These are phyloP conservation scores for Coemansia sp. DNA, from an alignment of 192 early-diverging fungal species.

Conservation along the genomic window DNA sequence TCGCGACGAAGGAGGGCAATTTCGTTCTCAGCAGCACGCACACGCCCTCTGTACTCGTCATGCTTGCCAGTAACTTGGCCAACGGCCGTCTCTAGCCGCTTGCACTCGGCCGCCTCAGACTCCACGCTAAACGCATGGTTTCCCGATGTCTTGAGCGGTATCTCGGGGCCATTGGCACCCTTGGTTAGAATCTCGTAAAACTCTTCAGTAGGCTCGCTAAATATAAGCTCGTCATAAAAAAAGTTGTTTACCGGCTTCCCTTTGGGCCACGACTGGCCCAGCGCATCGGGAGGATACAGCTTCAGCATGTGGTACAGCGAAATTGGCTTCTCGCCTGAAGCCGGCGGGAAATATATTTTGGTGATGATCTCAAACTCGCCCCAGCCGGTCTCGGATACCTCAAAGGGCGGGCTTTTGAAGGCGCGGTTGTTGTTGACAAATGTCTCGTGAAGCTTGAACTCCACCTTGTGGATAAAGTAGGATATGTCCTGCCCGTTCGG, in stretches of 20 bases:
- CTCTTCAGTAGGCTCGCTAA: conserved; percentile 80
- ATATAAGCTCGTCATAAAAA: conserved; percentile 59
- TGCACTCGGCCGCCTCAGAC: conserved; percentile 69
- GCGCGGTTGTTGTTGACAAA: conserved; percentile 64
- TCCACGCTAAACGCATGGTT: conserved; percentile 53
- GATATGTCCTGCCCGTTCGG: conserved; percentile 84
- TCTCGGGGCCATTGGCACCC: conserved; percentile 50
- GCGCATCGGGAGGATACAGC: conserved; percentile 69
- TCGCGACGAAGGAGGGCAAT: conserved; percentile 51
- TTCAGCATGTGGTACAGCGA: conserved; percentile 86
- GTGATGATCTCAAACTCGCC: conserved; percentile 98
- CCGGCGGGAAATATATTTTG: conserved; percentile 80
- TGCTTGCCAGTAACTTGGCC: conserved; percentile 59
- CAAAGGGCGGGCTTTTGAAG: conserved; percentile 79
- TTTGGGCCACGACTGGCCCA: conserved; percentile 46
- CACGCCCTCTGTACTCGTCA: conserved; percentile 52
- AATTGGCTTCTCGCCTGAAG: conserved; percentile 74
- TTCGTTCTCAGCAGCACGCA: conserved; percentile 51
- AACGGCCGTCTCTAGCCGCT: conserved; percentile 59
- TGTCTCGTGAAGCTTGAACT: conserved; percentile 94
- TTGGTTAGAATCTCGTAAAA: conserved; percentile 62
- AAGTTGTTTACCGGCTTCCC: conserved; percentile 53
- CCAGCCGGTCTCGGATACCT: conserved; percentile 96
- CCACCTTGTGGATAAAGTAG: conserved; percentile 82
- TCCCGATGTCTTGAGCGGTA: conserved; percentile 51